Evolutionary conservation across 75 land plant species (phyloP), one percentile per base, ranked within the genome.

Genomic region (Cupressus sempervirens): DNA sequence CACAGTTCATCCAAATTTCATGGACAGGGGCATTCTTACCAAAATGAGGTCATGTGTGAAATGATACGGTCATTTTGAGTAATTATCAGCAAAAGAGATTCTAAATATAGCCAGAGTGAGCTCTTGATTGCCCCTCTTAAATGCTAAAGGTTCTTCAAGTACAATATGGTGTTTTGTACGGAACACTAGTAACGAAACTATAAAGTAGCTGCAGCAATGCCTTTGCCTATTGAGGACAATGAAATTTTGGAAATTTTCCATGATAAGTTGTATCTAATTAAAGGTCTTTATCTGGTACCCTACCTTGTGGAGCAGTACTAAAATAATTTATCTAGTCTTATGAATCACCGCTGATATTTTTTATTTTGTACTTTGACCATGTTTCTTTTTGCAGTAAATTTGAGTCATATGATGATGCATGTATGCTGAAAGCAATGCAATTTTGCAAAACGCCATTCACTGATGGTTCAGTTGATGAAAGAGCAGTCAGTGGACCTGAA

Each of bases 381-480:
- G 85, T 41, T 32, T 76, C 41, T 40, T 38, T 32, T 74, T 77
- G 65, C 86, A 87, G 86, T 43, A 74, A 82, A 29, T 89, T 87
- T 83, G 89, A 87, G 48, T 86, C 87, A 23, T 85, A 84, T 40
- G 90, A 89, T 82, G 90, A 89, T 87, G 90, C 89, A 50, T 87
- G n/a, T 16, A 84, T 89, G 23, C 85, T 89, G 48, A 89, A 87
- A 68, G 89, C 89, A 56, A 87, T 89, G 90, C 65, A 53, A 56
- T 70, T 88, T 52, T 68, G 89, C 38, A 82, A 82, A 35, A 58
- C 15, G 26, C 73, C 83, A 26, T 41, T 26, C 34, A 35, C 3
- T 46, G 84, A 11, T 83, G 32, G 30, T 41, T n/a, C 80, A 72
- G 77, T 26, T 10, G 84, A 84, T 41, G 81, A 67, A 38, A 72